These are phyloP conservation scores for Nepenthes alata DNA, from an alignment of 179 eudicot species.

Conservation along the genomic window DNA sequence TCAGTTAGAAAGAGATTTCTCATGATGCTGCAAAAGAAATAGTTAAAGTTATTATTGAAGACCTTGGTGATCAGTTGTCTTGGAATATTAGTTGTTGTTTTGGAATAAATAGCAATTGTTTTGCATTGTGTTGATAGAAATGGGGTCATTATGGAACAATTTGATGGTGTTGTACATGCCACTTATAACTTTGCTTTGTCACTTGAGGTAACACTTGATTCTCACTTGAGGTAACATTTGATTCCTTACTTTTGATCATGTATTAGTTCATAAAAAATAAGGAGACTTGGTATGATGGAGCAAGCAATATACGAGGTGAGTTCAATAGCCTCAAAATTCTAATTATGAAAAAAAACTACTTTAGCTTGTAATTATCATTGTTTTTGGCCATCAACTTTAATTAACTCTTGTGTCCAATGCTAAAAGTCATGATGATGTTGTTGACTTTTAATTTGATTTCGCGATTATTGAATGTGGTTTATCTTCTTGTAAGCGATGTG, in stretches of 20 bases:
- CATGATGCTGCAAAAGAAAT: background rate
- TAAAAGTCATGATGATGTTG: constrained; percentile 12
- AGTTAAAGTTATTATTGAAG: background rate
- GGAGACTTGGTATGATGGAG: constrained; percentile 12
- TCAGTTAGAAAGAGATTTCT: constrained; percentile 7
- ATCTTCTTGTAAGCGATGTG: constrained; percentile 17
- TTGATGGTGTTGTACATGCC: constrained; percentile 2
- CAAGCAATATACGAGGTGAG: constrained; percentile 7
- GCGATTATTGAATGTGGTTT: constrained; percentile 17
- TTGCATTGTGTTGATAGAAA: background rate
- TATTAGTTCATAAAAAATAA: background rate
- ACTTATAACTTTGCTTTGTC: background rate
- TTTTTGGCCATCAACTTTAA: constrained; percentile 19
- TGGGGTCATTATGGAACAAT: background rate
- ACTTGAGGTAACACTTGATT: background rate
- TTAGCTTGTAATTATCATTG: background rate
- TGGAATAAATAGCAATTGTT: constrained; percentile 3
- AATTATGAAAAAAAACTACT: constrained; percentile 14
- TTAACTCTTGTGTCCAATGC: constrained; percentile 13
- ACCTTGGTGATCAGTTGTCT: background rate
- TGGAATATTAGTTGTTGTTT: constrained; percentile 9
- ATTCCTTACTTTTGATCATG: background rate
- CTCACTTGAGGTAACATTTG: too few species aligned
- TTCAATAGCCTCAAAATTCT: constrained; percentile 1
- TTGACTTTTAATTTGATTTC: constrained; percentile 7